Evolutionary conservation across 2,329 filamentous ascomycete species (phyloP), one percentile per base, ranked within the genome.

Genomic region (Chaetomiaceae sp.): DNA sequence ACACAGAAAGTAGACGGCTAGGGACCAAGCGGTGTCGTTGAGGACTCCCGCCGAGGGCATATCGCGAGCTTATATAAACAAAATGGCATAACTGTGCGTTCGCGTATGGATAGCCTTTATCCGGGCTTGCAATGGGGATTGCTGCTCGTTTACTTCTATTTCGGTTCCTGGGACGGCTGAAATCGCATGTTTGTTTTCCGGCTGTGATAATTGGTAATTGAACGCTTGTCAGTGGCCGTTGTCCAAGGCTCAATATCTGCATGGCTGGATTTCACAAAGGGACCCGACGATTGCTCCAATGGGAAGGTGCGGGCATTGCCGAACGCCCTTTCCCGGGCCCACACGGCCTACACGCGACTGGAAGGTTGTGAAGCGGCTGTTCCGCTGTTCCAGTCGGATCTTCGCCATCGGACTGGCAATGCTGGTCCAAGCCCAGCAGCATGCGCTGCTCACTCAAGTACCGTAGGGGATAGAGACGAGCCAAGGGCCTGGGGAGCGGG

Each of bases 161-260:
- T 23, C 18, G 13, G 30, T 5, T 20, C 27, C n/a, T 18, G 48
- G 40, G 9, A 32, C 48, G 48, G 41, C 34, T 38, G 48, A 45
- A 44, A 23, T 11, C 25, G 6, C 14, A 11, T 16, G 6, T 5
- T 23, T 33, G 14, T 5, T 25, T 20, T n/a, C 8, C 18, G 33
- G 23, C 32, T 18, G 5, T 44, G 41, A 18, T 7, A 45, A 45
- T 51, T 44, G 6, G 23, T 51, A 51, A 51, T 51, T 32, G 41
- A 2, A 11, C 11, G 25, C 8, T 20, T 38, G 16, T 51, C 6
- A 51, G 33, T 51, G 41, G 48, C 30, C 8, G 48, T 30, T 25
- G 5, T 11, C 18, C 14, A n/a, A 18, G 18, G 23, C 29, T 5
- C 11, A 44, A 44, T 44, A 21, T 30, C 18, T 33, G 42, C 29